phyloP scores from a whole-genome alignment of 371 early-diverging fungal species.

The Apophysomyces elegans region DNA sequence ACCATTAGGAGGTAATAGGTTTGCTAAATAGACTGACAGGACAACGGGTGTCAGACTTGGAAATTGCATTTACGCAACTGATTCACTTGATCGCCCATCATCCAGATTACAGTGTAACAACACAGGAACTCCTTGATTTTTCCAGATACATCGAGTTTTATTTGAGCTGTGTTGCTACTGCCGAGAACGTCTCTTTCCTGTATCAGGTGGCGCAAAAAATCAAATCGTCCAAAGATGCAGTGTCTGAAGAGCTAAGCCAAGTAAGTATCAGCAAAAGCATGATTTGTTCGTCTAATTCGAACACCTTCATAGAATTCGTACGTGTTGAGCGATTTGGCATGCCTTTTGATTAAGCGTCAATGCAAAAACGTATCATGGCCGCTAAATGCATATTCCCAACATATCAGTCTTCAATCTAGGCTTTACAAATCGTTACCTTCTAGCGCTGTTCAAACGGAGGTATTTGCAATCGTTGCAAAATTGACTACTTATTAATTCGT shows the following conservation, averaged over 20 bases:
- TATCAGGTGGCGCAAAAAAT: conserved; percentile 77
- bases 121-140: conserved; percentile 57
- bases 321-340: conserved; percentile 81
- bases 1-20: neutral
- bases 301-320: conserved; percentile 69
- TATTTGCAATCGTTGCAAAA: conserved; percentile 17
- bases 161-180: conserved; percentile 73
- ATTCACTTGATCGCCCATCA: conserved; percentile 88
- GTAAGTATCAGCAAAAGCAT: conserved; percentile 35
- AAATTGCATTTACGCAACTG: conserved; percentile 69
- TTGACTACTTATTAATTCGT: neutral
- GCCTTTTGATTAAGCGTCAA: conserved; percentile 75
- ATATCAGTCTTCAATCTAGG: conserved; percentile 63
- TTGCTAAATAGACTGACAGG: neutral
- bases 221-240: conserved; percentile 76
- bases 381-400: conserved; percentile 68
- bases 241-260: conserved; percentile 44
- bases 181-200: conserved; percentile 85
- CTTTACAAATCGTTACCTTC: conserved; percentile 55
- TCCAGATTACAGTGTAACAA: conserved; percentile 79
- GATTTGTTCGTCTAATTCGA: conserved; percentile 7
- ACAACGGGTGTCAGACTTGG: conserved; percentile 51
- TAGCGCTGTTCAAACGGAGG: conserved; percentile 47
- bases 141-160: conserved; percentile 82
- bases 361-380: conserved; percentile 73